Evolutionary conservation across 2,329 filamentous ascomycete species (phyloP).

Genomic region (Colletotrichum cordylinicola): DNA sequence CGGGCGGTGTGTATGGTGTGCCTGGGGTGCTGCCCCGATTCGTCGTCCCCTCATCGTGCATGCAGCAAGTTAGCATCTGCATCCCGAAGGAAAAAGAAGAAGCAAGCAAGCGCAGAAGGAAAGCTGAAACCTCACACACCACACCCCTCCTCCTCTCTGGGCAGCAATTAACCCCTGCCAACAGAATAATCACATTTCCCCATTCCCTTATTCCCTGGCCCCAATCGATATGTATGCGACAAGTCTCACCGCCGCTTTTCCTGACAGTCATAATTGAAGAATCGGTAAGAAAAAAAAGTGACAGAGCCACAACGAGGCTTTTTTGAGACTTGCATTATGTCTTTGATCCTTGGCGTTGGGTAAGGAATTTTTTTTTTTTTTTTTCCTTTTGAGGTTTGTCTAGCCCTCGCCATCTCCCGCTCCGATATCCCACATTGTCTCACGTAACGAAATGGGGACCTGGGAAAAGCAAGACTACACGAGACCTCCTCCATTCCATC

Average conservation of each 20-base stretch:
- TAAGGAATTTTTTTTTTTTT: not conserved
- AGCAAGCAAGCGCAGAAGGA: not conserved
- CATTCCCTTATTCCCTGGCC: not conserved
- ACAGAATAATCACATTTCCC: not conserved
- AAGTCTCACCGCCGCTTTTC: not conserved
- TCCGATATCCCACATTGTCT: not conserved
- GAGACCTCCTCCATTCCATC: not conserved
- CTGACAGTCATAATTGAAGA: not conserved
- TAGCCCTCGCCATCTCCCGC: not conserved
- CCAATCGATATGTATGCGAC: not conserved
- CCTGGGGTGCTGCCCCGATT: conserved; percentile 3
- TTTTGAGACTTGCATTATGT: not conserved
- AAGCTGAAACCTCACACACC: conserved; percentile 9
- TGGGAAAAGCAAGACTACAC: not conserved
- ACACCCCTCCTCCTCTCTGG: not conserved
- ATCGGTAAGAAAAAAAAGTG: not conserved
- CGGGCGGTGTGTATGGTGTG: not conserved
- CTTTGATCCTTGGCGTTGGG: not conserved
- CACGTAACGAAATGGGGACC: not conserved
- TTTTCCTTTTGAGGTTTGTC: not conserved
- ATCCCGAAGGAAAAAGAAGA: not conserved
- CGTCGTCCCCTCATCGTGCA: conserved; percentile 12
- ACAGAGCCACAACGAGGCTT: not conserved
- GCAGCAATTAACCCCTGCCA: not conserved
- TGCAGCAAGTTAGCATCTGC: not conserved